Percentiles rank a stretch among this genome's conserved stretches.
These are phyloP conservation scores for Hymenoscyphus salicellus DNA, from an alignment of 2,329 filamentous ascomycete genomes.

Conservation along the genomic window DNA sequence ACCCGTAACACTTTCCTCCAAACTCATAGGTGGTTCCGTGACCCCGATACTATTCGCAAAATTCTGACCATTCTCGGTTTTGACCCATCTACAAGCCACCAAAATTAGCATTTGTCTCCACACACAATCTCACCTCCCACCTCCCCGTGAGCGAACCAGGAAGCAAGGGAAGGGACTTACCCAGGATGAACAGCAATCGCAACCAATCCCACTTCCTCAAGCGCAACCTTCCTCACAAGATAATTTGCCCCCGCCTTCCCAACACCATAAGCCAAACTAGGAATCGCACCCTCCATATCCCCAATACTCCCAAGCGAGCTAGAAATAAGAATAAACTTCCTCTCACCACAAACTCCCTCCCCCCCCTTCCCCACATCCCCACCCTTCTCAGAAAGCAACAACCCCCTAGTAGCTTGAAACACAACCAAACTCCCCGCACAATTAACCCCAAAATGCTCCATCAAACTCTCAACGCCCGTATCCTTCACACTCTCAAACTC, in stretches of 20 bases:
- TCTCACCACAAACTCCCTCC: constrained; percentile 17
- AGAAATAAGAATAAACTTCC: constrained; percentile 42
- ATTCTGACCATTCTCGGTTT: constrained; percentile 43
- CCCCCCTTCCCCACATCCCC: constrained; percentile 13
- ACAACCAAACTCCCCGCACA: constrained; percentile 43
- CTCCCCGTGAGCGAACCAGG: not conserved
- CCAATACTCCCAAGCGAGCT: constrained; percentile 29
- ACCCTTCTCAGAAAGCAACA: constrained; percentile 40
- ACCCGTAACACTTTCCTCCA: constrained; percentile 38
- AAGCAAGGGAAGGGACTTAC: constrained; percentile 10
- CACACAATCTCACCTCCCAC: no score
- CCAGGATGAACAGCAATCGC: constrained; percentile 35
- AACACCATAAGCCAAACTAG: constrained; percentile 41
- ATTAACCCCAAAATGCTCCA: constrained; percentile 43
- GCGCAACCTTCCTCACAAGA: constrained; percentile 38
- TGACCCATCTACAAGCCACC: constrained; percentile 34
- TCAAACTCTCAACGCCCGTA: constrained; percentile 39
- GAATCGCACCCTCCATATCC: constrained; percentile 16
- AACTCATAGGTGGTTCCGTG: constrained; percentile 35
- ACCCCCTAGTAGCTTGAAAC: constrained; percentile 43
- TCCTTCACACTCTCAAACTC: constrained; percentile 32
- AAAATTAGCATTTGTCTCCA: not conserved
- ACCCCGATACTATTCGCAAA: constrained; percentile 37
- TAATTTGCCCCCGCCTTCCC: constrained; percentile 43
- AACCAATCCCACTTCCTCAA: constrained; percentile 38